Conservation (phyloP, 2,329 filamentous ascomycete species). For the Penicillium sp. region DNA sequence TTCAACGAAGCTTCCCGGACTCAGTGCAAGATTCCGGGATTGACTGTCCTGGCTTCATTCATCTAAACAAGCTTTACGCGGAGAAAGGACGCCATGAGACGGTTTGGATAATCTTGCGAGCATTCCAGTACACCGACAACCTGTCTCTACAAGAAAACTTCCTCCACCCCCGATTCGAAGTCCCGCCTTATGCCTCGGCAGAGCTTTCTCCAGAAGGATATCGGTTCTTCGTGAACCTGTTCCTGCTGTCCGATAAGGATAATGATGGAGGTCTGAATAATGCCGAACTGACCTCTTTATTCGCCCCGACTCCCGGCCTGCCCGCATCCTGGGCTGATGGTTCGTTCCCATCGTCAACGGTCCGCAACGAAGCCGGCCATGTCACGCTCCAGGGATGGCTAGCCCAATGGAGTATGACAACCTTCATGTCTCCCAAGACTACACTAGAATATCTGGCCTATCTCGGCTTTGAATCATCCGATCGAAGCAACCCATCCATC, state of each 20-base stretch:
- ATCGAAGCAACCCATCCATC: slow-evolving; percentile 71
- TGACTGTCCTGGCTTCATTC: slow-evolving; percentile 79
- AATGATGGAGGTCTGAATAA: slow-evolving; percentile 94
- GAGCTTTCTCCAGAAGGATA: slow-evolving; percentile 94
- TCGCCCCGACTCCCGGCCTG: slow-evolving; percentile 89
- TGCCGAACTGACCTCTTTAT: slow-evolving; percentile 80
- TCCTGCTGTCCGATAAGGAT: slow-evolving; percentile 93
- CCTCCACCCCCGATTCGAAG: slow-evolving; percentile 90
- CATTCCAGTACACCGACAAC: slow-evolving; percentile 96
- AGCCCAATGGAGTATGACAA: slow-evolving; percentile 99
- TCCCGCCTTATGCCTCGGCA: slow-evolving; percentile 87
- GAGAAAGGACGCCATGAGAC: slow-evolving; percentile 98
- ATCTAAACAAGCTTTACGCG: slow-evolving; percentile 93
- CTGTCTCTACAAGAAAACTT: slow-evolving; percentile 89
- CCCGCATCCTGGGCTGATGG: slow-evolving; percentile 86
- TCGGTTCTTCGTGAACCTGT: slow-evolving; percentile 95
- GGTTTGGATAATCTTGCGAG: slow-evolving; percentile 94
- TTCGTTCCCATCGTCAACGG: slow-evolving; percentile 89
- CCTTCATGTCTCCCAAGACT: slow-evolving; percentile 91
- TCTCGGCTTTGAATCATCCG: slow-evolving; percentile 85
- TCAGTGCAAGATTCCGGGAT: slow-evolving; percentile 72
- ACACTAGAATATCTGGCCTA: slow-evolving; percentile 96
- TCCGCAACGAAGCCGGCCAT: slow-evolving; percentile 91
- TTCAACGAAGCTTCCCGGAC: slow-evolving; percentile 69
- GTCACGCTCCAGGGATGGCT: slow-evolving; percentile 98